phyloP scores from a whole-genome alignment of 2,329 filamentous ascomycete species.

The Penicillium freii region DNA sequence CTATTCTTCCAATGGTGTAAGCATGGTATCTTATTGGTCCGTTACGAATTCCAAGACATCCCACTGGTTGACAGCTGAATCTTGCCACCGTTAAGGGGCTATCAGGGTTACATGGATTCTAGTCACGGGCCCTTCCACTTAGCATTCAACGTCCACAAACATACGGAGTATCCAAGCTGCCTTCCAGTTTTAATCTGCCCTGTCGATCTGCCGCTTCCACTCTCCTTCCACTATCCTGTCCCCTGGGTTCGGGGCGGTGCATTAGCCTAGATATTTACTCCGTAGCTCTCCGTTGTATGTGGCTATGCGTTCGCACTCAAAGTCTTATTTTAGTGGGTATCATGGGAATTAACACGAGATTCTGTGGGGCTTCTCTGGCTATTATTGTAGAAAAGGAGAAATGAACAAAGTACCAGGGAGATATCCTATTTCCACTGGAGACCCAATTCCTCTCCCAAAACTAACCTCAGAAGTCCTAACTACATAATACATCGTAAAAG shows the following conservation, averaged over 20 bases:
- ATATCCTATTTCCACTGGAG: neutral
- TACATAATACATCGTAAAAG: neutral
- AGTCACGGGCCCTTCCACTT: neutral
- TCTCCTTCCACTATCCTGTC: slow-evolving; percentile 10
- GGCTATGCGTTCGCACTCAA: neutral
- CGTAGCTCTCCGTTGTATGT: neutral
- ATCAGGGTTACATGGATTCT: slow-evolving; percentile 3
- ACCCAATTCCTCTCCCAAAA: neutral
- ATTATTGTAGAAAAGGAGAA: neutral
- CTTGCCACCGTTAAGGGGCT: slow-evolving; percentile 6
- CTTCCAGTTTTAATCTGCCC: neutral
- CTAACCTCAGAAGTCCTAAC: neutral
- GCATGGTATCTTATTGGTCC: neutral
- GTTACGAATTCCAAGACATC: neutral
- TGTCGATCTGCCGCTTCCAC: slow-evolving; percentile 10
- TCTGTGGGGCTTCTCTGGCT: neutral
- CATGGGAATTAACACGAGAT: neutral
- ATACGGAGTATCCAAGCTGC: neutral
- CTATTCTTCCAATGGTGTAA: neutral
- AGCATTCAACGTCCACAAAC: neutral
- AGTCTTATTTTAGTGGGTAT: neutral
- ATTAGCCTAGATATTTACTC: slow-evolving; percentile 1
- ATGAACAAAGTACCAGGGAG: neutral
- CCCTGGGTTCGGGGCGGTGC: slow-evolving; percentile 11
- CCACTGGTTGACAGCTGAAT: neutral